Percentiles rank a stretch among this genome's conserved stretches.
Conservation (phyloP, 2,329 filamentous ascomycete genomes). For the Colletotrichum cuscutae region DNA sequence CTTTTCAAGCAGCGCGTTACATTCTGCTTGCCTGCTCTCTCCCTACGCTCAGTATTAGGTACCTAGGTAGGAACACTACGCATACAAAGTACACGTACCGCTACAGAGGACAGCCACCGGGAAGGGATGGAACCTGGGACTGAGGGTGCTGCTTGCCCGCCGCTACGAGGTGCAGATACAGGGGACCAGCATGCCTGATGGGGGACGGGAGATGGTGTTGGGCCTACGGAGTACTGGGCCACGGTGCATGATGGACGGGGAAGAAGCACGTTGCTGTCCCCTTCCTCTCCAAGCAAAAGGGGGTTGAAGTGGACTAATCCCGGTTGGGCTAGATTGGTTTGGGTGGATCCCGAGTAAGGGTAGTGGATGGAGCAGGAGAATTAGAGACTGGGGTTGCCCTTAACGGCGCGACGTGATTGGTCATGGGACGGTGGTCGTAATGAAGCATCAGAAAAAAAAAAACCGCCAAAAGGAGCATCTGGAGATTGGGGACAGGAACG, state of each 20-base stretch:
- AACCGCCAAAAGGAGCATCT: slow-evolving; percentile 32
- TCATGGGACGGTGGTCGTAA: slow-evolving; percentile 15
- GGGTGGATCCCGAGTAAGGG: slow-evolving; percentile 16
- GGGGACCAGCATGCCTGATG: neutral
- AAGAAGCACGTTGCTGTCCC: slow-evolving; percentile 28
- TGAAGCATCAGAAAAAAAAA: slow-evolving; percentile 34
- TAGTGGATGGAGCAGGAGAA: slow-evolving; percentile 25
- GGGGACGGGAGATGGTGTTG: neutral
- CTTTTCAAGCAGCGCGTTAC: neutral
- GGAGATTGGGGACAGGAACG: slow-evolving; percentile 29
- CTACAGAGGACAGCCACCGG: neutral
- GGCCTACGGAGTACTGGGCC: neutral
- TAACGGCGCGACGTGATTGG: slow-evolving; percentile 9
- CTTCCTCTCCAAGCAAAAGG: slow-evolving; percentile 22
- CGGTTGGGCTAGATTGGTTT: slow-evolving; percentile 6
- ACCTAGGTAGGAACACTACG: neutral
- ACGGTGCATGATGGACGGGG: neutral
- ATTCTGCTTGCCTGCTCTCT: neutral
- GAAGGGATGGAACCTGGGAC: neutral
- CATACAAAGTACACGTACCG: neutral
- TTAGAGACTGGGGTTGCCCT: slow-evolving; percentile 21
- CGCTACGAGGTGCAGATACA: slow-evolving; percentile 2
- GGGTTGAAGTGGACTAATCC: slow-evolving; percentile 25
- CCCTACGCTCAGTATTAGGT: neutral
- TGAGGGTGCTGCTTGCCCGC: neutral